Base-by-base conservation (phyloP, 768 basidiomycete genomes). In the Melanogaster broomeanus region DNA sequence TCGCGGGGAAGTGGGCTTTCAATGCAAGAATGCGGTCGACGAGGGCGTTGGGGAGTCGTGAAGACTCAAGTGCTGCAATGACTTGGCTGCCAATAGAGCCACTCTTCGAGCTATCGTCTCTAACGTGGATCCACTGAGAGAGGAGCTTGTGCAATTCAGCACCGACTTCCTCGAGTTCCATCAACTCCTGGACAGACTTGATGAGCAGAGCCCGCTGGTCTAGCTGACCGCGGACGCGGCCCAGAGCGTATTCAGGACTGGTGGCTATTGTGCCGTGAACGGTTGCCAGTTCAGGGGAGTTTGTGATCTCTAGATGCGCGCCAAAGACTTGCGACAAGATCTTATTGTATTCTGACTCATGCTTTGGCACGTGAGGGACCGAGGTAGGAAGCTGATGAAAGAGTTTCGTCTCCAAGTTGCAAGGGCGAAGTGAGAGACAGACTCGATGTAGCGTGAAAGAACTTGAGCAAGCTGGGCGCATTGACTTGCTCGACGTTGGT, bases 161-260 rank as follows among this genome's bases (percentile, higher is more conserved):
- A 30, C 77, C 67, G 37, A 85, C 61, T 37, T 73, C 68, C 13
- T 73, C 70, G 39, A 76, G 72, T 35, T 79, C 78, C 46, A 98
- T 70, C 21, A 93, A 71, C 34, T 81, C 79, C 60, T 85, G 82
- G 25, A 94, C 80, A 30, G 81, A 77, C 4, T 72, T 65, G 24
- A 87, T 67, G 22, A 98, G 83, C 54, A 84, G 79, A 24, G 75
- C 74, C n/a, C 93, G 82, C 55, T 85, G 79, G 52, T 90, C 88
- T 42, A 91, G 65, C 59, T 93, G 83, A 3, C 89, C 91, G 34
- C 91, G 85, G 42, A 94, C 85, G 40, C 93, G 88, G 12, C 97
- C 96, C 31, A 98, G 80, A 1, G 97, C 96, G 64, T 87, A 98
- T 66, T 98, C 93, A 2, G 96, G 97, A n/a, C 81, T 87, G 10